These are phyloP conservation scores for Bruguiera parviflora DNA, from an alignment of 345 rosid genomes.

Conservation along the genomic window DNA sequence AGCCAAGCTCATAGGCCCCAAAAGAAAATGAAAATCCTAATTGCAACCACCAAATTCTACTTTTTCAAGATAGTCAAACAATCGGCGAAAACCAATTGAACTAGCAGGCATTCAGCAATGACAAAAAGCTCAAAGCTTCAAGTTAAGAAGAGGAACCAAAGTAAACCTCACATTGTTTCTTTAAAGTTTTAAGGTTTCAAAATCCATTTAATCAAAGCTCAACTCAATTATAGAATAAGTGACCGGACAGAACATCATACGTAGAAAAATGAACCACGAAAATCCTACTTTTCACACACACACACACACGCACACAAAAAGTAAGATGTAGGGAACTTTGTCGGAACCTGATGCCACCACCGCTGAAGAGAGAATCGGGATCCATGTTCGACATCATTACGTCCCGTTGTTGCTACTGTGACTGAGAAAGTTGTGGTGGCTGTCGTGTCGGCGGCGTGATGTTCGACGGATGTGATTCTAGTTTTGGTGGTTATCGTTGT, in stretches of 20 bases:
- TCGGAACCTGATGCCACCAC: constrained; percentile 50
- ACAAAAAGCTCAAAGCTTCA: too few species aligned
- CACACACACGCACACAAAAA: not conserved
- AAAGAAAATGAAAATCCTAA: too few species aligned
- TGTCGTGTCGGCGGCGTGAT: too few species aligned
- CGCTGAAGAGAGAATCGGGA: constrained; percentile 39
- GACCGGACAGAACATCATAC: too few species aligned
- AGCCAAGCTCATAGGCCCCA: too few species aligned
- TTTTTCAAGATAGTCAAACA: not conserved
- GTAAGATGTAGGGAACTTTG: not conserved
- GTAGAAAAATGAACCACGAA: too few species aligned
- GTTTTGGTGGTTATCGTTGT: not conserved
- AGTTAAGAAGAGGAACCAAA: too few species aligned
- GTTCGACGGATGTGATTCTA: not conserved
- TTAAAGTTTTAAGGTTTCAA: too few species aligned
- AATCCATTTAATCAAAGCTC: too few species aligned
- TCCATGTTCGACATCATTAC: constrained; percentile 28
- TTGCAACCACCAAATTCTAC: too few species aligned
- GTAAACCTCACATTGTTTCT: too few species aligned
- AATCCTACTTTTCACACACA: not conserved
- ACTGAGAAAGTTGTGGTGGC: constrained; percentile 1
- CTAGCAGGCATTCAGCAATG: not conserved
- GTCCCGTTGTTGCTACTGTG: not conserved
- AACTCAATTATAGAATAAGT: too few species aligned
- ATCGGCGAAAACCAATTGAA: not conserved